These are phyloP conservation scores for Citropsis articulata DNA, from an alignment of 345 rosid species.

Conservation along the genomic window DNA sequence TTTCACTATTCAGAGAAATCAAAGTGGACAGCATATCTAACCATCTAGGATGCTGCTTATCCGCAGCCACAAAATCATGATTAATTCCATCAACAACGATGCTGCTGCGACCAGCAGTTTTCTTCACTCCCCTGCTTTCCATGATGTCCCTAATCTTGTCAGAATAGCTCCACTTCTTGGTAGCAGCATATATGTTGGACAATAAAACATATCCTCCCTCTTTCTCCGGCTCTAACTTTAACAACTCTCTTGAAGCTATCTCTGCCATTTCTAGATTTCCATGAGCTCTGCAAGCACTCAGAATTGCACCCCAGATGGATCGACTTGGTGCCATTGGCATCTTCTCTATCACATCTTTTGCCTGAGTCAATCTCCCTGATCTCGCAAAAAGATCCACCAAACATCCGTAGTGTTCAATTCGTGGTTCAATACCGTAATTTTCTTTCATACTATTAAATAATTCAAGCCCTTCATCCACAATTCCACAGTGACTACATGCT, in stretches of 20 bases:
- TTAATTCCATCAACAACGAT: constrained; percentile 37
- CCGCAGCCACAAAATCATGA: constrained; percentile 48
- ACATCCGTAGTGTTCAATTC: constrained; percentile 52
- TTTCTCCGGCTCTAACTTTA: constrained; percentile 56
- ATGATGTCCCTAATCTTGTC: constrained; percentile 41
- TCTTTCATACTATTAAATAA: constrained; percentile 42
- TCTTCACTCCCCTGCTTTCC: constrained; percentile 49
- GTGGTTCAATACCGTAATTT: constrained; percentile 43
- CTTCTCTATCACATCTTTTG: constrained; percentile 35
- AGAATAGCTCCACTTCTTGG: constrained; percentile 45
- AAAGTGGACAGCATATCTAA: constrained; percentile 29
- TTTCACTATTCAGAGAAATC: constrained; percentile 27
- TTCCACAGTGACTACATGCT: constrained; percentile 56
- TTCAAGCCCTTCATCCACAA: constrained; percentile 41
- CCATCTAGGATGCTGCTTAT: constrained; percentile 42
- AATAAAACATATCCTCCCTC: constrained; percentile 54
- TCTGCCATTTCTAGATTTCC: constrained; percentile 49
- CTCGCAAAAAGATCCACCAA: constrained; percentile 53
- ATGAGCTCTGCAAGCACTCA: constrained; percentile 38
- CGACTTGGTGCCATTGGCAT: constrained; percentile 51
- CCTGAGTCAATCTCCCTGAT: constrained; percentile 49
- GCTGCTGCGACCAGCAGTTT: constrained; percentile 48
- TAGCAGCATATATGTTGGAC: constrained; percentile 49
- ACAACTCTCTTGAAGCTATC: constrained; percentile 44
- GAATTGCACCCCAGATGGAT: constrained; percentile 57